These are phyloP conservation scores for Trifolium pratense DNA, from an alignment of 306 rosid genomes.

Conservation along the genomic window DNA sequence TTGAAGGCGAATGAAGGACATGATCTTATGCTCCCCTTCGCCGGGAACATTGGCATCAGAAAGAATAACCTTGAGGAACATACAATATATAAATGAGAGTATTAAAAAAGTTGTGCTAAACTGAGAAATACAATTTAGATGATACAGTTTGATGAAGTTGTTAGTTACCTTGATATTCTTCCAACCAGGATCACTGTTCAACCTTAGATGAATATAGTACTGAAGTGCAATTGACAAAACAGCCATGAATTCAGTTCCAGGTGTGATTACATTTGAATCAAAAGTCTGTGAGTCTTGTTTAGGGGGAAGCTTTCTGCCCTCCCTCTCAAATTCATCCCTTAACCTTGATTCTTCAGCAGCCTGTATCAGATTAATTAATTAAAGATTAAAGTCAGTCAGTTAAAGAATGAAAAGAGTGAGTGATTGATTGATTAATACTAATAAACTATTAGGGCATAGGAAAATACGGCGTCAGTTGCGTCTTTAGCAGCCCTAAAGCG, in stretches of 20 bases:
- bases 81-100: no score
- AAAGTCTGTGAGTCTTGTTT: slow-evolving; percentile 64
- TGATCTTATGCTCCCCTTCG: slow-evolving; percentile 96
- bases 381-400: no score
- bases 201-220: slow-evolving; percentile 84
- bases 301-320: slow-evolving; percentile 94
- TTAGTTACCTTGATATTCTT: slow-evolving; percentile 84
- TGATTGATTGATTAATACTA: no score
- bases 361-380: no score
- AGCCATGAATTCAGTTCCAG: slow-evolving; percentile 95
- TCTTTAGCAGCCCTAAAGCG: slow-evolving; percentile 95
- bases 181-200: slow-evolving; percentile 98
- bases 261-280: slow-evolving; percentile 93
- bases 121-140: no score
- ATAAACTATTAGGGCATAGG: no score
- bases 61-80: no score
- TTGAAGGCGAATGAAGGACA: slow-evolving; percentile 93
- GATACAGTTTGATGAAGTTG: no score
- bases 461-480: slow-evolving; percentile 87
- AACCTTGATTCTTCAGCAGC: slow-evolving; percentile 86
- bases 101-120: no score
- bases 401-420: no score
- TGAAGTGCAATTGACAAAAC: slow-evolving; percentile 87
- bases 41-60: slow-evolving; percentile 49
- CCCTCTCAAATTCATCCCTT: slow-evolving; percentile 85